These are phyloP conservation scores for Polygonum maritimum DNA, from an alignment of 148 eudicot species.

Conservation along the genomic window DNA sequence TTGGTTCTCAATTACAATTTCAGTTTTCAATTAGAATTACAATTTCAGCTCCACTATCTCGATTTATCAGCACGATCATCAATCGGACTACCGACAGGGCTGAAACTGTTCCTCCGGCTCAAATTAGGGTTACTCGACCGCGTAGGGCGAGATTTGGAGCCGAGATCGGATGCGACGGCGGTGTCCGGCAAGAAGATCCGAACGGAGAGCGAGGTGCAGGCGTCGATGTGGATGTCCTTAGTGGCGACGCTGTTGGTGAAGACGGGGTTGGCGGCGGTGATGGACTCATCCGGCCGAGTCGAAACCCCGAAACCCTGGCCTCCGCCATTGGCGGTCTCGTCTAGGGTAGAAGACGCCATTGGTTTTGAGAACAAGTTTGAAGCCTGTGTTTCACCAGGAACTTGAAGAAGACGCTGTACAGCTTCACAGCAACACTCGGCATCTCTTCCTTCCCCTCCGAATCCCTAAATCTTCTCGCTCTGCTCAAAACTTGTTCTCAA, in stretches of 20 bases:
- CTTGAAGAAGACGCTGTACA: conserved; percentile 91
- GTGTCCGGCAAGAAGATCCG: conserved; percentile 82
- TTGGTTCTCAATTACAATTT: too few relatives aligned
- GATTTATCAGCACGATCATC: conserved; percentile 15
- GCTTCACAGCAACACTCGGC: conserved; percentile 91
- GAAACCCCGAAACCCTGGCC: conserved; percentile 53
- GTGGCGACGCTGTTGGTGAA: conserved; percentile 88
- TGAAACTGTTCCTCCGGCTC: conserved; percentile 50
- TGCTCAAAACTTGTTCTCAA: neutral
- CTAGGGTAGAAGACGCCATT: too few relatives aligned
- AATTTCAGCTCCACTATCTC: too few relatives aligned
- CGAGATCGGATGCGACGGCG: conserved; percentile 22
- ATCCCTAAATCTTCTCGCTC: neutral
- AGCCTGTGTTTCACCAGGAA: conserved; percentile 72
- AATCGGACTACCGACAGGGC: conserved; percentile 13
- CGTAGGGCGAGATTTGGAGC: conserved; percentile 8
- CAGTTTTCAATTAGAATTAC: too few relatives aligned
- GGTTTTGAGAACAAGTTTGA: too few relatives aligned
- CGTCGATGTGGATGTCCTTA: conserved; percentile 84
- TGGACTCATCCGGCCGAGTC: conserved; percentile 74
- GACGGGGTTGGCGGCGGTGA: conserved; percentile 57
- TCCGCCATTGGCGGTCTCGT: conserved; percentile 21
- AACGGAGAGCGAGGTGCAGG: conserved; percentile 54
- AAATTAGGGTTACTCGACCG: conserved; percentile 3
- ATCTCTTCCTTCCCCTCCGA: conserved; percentile 23